Evolutionary conservation across 1,284 basidiomycete species (phyloP).

Genomic region (Cryptococcus sp.): DNA sequence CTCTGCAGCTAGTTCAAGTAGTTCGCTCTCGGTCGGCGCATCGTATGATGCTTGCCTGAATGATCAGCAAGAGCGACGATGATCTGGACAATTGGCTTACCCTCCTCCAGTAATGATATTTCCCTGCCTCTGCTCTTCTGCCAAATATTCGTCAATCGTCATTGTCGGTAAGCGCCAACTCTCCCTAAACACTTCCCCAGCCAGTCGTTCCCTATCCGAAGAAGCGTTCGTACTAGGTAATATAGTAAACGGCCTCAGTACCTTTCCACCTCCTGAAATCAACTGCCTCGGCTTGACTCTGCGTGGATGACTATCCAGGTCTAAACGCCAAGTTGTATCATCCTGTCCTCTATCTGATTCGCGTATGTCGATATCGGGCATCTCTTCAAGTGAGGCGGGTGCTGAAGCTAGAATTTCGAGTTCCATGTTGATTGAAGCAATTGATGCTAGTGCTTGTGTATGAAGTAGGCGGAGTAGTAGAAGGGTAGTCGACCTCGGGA

Average conservation of each 20-base stretch:
- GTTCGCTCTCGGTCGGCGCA: conserved; percentile 67
- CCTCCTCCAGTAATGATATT: conserved; percentile 84
- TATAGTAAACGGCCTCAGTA: conserved; percentile 83
- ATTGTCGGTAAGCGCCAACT: conserved; percentile 89
- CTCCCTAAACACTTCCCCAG: conserved; percentile 77
- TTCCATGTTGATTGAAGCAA: conserved; percentile 69
- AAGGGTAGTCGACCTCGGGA: conserved; percentile 62
- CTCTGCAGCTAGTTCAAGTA: conserved; percentile 71
- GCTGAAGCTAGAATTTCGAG: conserved; percentile 63
- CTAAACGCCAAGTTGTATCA: conserved; percentile 72
- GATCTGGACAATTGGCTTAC: conserved; percentile 51
- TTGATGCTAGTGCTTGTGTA: conserved; percentile 63
- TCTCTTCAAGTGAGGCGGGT: conserved; percentile 15
- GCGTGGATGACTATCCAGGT: conserved; percentile 45
- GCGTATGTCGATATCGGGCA: conserved; percentile 31
- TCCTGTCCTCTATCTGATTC: conserved; percentile 33
- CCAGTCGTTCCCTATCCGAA: conserved; percentile 63
- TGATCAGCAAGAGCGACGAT: neutral
- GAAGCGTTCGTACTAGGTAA: conserved; percentile 60
- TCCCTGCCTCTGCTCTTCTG: conserved; percentile 75
- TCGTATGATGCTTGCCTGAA: conserved; percentile 65
- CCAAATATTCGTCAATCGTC: conserved; percentile 92
- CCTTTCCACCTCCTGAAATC: conserved; percentile 70
- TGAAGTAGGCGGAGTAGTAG: conserved; percentile 70
- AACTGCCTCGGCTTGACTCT: conserved; percentile 54